Base-by-base conservation (phyloP, 345 rosid species). In the Boechera stricta region DNA sequence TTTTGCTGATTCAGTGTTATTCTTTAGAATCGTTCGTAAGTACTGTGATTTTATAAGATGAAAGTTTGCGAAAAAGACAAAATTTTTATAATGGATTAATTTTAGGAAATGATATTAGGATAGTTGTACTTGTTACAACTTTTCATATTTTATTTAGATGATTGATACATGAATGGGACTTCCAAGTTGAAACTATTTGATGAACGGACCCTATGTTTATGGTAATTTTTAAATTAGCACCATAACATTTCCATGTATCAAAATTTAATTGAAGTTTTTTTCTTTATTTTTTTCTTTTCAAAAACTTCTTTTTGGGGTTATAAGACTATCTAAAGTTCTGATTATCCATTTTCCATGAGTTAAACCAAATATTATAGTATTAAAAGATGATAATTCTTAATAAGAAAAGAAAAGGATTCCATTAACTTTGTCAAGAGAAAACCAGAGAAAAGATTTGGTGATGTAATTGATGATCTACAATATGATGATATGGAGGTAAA, bases 81-180 rank as follows among this genome's bases (percentile, higher is more conserved):
- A 9, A 2, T 2, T 11, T 48, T 48, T 4, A 29, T 24, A 32
- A 48, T 24, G 9, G 69, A 32, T 10, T 48, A 18, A 4, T n/a
- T 45, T 28, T 28, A 4, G 3, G 36, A 16, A 16, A n/a, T 18
- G 56, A 18, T 47, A n/a, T 16, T 10, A 6, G 35, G 26, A 33
- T 58, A 32, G 41, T 9, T 53, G 2, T 49, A n/a, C 10, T 49
- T 62, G 66, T 21, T 61, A 39, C 9, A 21, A 33, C 4, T n/a
- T n/a, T n/a, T n/a, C 42, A n/a, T 58, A 58, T 33, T 42, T 42
- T 44, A 15, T 44, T 64, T 4, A 42, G 9, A 45, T 64, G 42
- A 48, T 66, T 58, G 44, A 16, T 47, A 9, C 70, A 31, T 18
- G 55, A 45, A 47, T 64, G 44, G 12, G 44, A 39, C 44, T 39